Evolutionary conservation across 108 stramenopile species (phyloP).

Genomic region (Pseudonitzschia delicatissima): DNA sequence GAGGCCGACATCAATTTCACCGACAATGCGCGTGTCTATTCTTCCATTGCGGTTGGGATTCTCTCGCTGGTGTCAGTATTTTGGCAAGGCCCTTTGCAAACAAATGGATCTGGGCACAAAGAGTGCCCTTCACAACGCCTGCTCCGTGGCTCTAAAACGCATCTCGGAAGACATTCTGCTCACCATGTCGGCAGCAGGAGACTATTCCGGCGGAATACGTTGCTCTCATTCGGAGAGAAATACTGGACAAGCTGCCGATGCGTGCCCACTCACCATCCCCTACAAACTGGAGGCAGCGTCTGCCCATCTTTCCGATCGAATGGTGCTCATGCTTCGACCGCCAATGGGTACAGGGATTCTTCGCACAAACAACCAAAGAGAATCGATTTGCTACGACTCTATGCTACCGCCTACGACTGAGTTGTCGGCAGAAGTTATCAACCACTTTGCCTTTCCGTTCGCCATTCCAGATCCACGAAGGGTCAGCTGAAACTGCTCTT

Average conservation of each 20-base stretch:
- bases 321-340: constrained; percentile 34
- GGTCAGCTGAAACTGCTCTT: constrained; percentile 27
- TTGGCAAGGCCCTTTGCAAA: constrained; percentile 39
- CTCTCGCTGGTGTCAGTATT: constrained; percentile 29
- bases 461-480: constrained; percentile 24
- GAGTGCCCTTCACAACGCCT: constrained; percentile 24
- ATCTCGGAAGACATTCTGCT: constrained; percentile 36
- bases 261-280: constrained; percentile 29
- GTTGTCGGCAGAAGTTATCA: constrained; percentile 27
- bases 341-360: constrained; percentile 7
- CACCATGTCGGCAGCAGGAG: constrained; percentile 25
- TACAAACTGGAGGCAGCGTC: constrained; percentile 33
- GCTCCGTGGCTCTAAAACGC: constrained; percentile 27
- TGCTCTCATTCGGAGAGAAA: no score
- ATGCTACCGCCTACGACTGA: constrained; percentile 35
- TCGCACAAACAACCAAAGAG: no score
- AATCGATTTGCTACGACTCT: constrained; percentile 27
- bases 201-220: constrained; percentile 33
- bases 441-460: constrained; percentile 30
- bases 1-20: constrained; percentile 22
- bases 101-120: constrained; percentile 35
- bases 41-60: constrained; percentile 29
- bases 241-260: constrained; percentile 34
- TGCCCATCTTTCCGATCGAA: constrained; percentile 30
- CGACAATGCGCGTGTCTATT: constrained; percentile 16